Base-by-base conservation (phyloP, 352 stramenopile species). In the Pythium rishiriense region DNA sequence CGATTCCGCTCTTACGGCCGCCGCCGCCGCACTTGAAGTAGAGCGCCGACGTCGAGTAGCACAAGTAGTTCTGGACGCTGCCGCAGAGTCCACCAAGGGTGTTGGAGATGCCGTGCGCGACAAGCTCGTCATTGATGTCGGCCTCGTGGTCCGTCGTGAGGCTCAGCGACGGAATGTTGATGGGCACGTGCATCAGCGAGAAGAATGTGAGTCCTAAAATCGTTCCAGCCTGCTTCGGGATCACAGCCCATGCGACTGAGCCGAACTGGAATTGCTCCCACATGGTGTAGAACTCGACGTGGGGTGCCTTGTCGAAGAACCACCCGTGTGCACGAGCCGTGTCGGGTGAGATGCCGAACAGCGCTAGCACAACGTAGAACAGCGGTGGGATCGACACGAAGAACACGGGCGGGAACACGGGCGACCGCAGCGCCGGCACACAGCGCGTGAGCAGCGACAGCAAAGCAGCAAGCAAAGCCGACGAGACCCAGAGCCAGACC, bases 131-230 rank as follows among this genome's bases (percentile, higher is more conserved):
- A 64, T 98, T 98, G 64, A 98, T 98, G 70, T 98, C 90, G 49
- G 83, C 81, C 67, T 98, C 92, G 35, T 82, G 81, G 67, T 87
- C 83, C 1, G 81, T 93, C 5, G 86, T 92, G 43, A 96, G 74
- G 64, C 83, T 89, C 28, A 97, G 71, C 12, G 85, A 94, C 49
- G 96, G 94, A 64, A 98, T 98, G 65, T 98, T 98, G 56, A 98
- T 98, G 0, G 95, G 95, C 37, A 98, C 95, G 72, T 98, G 91
- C 80, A 98, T 97, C 43, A 98, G 77, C 48, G 88, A 97, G 73
- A 98, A 98, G 45, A 97, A 78, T 15, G 86, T 91, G 39, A 98
- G 78, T 0, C 89, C 87, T 1, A 98, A 29, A 49, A 98, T 85
- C 24, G 84, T 93, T 35, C 81, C 81, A 17, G 78, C 71, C 49